Percentiles rank a stretch among this genome's conserved stretches.
phyloP scores from a whole-genome alignment of 2,329 filamentous ascomycete species.

The Cercospora brassicicola region DNA sequence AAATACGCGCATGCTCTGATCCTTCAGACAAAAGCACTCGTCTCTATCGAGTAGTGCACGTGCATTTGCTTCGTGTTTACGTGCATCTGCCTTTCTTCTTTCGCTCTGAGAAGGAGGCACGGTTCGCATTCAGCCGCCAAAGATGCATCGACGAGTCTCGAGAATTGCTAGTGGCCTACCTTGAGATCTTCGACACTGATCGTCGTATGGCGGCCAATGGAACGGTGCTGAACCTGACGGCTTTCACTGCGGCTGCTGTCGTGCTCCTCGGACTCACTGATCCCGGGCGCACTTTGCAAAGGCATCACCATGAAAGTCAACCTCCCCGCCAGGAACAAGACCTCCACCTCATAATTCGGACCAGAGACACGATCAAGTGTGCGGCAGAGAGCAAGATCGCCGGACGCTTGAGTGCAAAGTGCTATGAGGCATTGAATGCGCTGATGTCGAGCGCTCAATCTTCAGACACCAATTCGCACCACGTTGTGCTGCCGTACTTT shows the following conservation, averaged over 20 bases:
- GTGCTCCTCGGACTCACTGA: conserved; percentile 47
- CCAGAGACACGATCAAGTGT: conserved; percentile 9
- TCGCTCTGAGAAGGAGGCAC: conserved; percentile 40
- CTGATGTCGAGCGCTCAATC: conserved; percentile 8
- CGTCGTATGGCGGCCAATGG: conserved; percentile 38
- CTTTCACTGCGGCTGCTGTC: conserved; percentile 48
- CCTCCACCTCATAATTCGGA: conserved; percentile 1
- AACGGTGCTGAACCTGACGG: conserved; percentile 50
- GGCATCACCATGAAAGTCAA: background rate
- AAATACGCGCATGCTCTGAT: conserved; percentile 10
- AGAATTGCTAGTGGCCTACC: conserved; percentile 45
- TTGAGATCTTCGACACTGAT: conserved; percentile 40
- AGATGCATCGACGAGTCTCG: conserved; percentile 46
- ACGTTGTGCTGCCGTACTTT: conserved; percentile 19
- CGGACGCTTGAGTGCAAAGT: conserved; percentile 11
- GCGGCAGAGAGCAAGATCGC: conserved; percentile 5
- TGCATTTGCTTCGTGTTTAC: conserved; percentile 48
- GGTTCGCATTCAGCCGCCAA: conserved; percentile 43
- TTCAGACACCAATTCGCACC: background rate
- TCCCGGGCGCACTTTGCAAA: conserved; percentile 34
- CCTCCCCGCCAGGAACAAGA: conserved; percentile 4
- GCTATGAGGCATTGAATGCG: conserved; percentile 6
- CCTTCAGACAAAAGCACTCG: conserved; percentile 14
- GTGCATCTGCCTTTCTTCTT: conserved; percentile 51
- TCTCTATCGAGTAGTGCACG: conserved; percentile 29